Evolutionary conservation across 1,139 yeast species (phyloP).

Genomic region (Kodamaea alishanica): DNA sequence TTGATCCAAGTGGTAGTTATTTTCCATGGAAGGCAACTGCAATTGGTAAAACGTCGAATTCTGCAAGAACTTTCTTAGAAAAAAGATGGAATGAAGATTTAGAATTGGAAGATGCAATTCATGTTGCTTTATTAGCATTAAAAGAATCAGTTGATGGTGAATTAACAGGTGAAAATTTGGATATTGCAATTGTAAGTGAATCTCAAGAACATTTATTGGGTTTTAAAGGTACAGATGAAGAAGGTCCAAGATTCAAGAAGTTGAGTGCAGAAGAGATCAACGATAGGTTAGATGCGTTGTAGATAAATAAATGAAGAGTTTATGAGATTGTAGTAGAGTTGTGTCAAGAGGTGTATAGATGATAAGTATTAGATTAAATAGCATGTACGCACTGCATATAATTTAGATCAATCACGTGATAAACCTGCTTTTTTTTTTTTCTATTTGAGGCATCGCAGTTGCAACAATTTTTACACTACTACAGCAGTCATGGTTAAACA

Average conservation of each 20-base stretch:
- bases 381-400: neutral
- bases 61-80: slow-evolving; percentile 95
- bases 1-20: slow-evolving; percentile 96
- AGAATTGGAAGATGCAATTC: slow-evolving; percentile 97
- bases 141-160: slow-evolving; percentile 98
- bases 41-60: slow-evolving; percentile 89
- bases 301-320: slow-evolving; percentile 15
- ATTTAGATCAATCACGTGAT: slow-evolving; percentile 3
- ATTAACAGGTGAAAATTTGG: slow-evolving; percentile 94
- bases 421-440: neutral
- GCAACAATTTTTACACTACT: slow-evolving; percentile 1
- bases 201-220: slow-evolving; percentile 82
- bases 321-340: neutral
- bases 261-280: slow-evolving; percentile 87
- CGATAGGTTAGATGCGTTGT: slow-evolving; percentile 91
- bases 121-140: slow-evolving; percentile 87
- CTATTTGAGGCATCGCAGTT: slow-evolving; percentile 4
- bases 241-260: slow-evolving; percentile 86
- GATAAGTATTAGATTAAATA: neutral
- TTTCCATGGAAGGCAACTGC: slow-evolving; percentile 99
- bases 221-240: slow-evolving; percentile 73
- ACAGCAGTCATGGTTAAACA: slow-evolving; percentile 11
- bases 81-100: slow-evolving; percentile 97
- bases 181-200: slow-evolving; percentile 82
- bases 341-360: neutral